Evolutionary conservation across 345 rosid genomes (phyloP).

Genomic region (Eucalyptus sp.): DNA sequence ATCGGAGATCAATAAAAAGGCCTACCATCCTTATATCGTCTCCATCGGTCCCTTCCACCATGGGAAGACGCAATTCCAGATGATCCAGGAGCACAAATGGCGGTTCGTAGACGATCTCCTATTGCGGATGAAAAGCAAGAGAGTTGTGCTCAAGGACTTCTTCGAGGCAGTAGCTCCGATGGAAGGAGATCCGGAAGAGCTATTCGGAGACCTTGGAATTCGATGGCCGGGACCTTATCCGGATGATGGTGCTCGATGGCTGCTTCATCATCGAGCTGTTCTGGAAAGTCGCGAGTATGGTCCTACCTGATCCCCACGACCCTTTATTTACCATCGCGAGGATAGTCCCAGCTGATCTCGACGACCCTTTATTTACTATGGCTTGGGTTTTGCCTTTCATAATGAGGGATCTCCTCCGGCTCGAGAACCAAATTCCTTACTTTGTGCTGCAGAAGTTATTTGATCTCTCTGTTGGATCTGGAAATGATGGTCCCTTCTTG

Average conservation of each 20-base stretch:
- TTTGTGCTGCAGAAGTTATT: constrained; percentile 51
- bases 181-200: constrained; percentile 36
- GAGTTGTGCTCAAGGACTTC: constrained; percentile 23
- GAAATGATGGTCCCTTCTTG: constrained; percentile 16
- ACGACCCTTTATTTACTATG: constrained; percentile 64
- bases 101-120: constrained; percentile 31
- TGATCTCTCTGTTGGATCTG: constrained; percentile 19
- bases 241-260: constrained; percentile 68
- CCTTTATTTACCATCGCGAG: constrained; percentile 41
- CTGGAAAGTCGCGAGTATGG: constrained; percentile 31
- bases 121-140: constrained; percentile 3
- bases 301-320: constrained; percentile 26
- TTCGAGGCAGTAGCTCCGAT: constrained; percentile 20
- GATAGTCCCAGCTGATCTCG: constrained; percentile 14
- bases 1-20: constrained; percentile 37
- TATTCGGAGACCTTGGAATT: constrained; percentile 47
- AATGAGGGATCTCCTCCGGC: constrained; percentile 42
- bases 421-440: constrained; percentile 62
- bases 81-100: constrained; percentile 84
- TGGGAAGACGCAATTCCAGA: constrained; percentile 19
- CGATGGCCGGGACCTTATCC: constrained; percentile 20
- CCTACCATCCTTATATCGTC: constrained; percentile 54
- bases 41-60: constrained; percentile 70
- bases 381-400: constrained; percentile 62
- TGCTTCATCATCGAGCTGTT: constrained; percentile 53